phyloP scores from a whole-genome alignment of 2,329 filamentous ascomycete genomes.

The Exophiala phaeomuriformis region DNA sequence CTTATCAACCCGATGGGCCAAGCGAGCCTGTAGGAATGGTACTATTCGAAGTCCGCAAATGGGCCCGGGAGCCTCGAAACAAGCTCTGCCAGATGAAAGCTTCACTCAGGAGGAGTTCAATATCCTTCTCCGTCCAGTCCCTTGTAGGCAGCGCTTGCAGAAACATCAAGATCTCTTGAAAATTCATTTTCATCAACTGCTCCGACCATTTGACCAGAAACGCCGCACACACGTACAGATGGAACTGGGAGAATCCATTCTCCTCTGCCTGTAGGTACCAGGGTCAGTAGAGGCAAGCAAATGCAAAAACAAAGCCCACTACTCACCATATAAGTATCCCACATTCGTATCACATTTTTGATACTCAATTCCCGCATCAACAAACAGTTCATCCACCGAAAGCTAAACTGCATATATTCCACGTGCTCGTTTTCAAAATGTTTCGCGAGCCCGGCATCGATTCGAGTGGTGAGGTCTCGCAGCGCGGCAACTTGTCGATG shows the following conservation, averaged over 20 bases:
- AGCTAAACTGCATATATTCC: constrained; percentile 98
- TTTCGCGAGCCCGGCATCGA: constrained; percentile 74
- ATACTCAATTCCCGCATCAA: constrained; percentile 97
- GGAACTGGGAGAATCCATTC: constrained; percentile 96
- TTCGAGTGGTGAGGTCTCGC: constrained; percentile 81
- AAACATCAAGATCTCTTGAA: constrained; percentile 97
- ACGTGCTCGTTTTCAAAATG: constrained; percentile 87
- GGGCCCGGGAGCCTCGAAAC: constrained; percentile 88
- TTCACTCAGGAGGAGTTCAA: constrained; percentile 89
- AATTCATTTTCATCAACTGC: constrained; percentile 87
- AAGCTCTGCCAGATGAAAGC: constrained; percentile 98
- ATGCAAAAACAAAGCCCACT: background rate
- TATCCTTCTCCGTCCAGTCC: constrained; percentile 95
- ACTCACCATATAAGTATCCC: constrained; percentile 95
- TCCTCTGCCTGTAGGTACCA: constrained; percentile 70
- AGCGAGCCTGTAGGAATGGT: constrained; percentile 22
- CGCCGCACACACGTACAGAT: constrained; percentile 94
- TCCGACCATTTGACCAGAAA: constrained; percentile 98
- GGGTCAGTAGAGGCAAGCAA: background rate
- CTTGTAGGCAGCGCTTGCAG: constrained; percentile 87
- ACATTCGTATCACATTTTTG: constrained; percentile 95
- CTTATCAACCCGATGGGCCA: constrained; percentile 22
- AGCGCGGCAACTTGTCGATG: constrained; percentile 86
- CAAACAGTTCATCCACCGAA: constrained; percentile 99
- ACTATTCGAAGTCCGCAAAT: constrained; percentile 51